Base-by-base conservation (phyloP, 225 moss, liverwort and hornwort species). In the Polytrichum commune region DNA sequence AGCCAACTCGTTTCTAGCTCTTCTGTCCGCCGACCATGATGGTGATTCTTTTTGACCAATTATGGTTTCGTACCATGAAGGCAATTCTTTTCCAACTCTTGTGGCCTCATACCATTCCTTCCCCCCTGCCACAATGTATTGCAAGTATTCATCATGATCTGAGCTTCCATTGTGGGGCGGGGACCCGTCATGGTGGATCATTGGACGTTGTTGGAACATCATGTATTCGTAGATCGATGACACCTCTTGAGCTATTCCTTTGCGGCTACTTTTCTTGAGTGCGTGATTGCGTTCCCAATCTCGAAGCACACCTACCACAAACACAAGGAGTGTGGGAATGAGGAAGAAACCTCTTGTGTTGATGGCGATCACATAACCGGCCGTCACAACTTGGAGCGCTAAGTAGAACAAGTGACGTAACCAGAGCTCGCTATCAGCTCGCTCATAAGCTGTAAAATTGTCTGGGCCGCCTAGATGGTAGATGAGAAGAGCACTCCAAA, bases 401-500 rank as follows among this genome's bases (percentile, higher is more conserved):
- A 72, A 53, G 29, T 64, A 38, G 9, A 72, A 25, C 2, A 66
- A 0, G 24, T 72, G 72, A 19, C 72, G 60, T 30, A 60, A 57
- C 72, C 72, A 72, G 29, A 72, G 72, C 60, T 72, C 72, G n/a
- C 60, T 62, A 35, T 72, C 72, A 3, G 72, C 72, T 60, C 60
- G 56, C 23, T 60, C 60, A n/a, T 72, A 72, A 58, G 72, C 72
- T 60, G 60, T 72, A 62, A 72, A 60, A 33, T 72, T 72, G 72
- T 72, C 72, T 57, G 72, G 72, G 33, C 72, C 72, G 6, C 72
- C 72, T 29, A 72, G 61, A 60, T 72, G 72, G 72, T 60, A 72
- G 22, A 72, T 60, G 25, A 72, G 72, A 29, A 72, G 60, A 20
- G 72, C 72, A 35, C 60, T 62, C 72, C 72, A 72, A 32, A 72